Conservation (phyloP, 305 asterid genomes). For the Solanum hybrid region DNA sequence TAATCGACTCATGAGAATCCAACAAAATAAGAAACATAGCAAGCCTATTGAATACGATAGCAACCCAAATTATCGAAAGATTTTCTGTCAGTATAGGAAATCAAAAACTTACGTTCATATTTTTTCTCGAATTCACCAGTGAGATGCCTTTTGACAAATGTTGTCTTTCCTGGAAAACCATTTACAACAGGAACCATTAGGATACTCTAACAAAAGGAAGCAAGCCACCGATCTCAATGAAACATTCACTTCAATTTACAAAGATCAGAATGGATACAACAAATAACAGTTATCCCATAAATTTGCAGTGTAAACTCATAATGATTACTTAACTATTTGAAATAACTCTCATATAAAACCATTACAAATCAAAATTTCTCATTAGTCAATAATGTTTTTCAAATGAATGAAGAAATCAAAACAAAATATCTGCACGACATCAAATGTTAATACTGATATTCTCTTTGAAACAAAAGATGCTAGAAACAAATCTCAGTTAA, state of each 20-base stretch:
- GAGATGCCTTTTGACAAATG: conserved; percentile 82
- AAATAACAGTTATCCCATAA: not conserved
- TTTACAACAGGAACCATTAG: not conserved
- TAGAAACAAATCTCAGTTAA: not conserved
- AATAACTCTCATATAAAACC: not conserved
- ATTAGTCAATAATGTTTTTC: not conserved
- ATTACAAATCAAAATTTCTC: not conserved
- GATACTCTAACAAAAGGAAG: not conserved
- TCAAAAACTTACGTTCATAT: conserved; percentile 57
- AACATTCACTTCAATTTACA: not conserved
- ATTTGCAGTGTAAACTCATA: not conserved
- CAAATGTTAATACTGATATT: not conserved
- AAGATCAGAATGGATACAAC: not conserved
- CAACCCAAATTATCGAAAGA: not conserved
- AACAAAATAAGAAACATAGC: not conserved
- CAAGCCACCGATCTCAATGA: not conserved
- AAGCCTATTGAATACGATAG: not conserved
- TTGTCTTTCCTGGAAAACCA: conserved; percentile 56
- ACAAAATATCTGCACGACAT: not conserved
- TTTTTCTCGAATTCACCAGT: conserved; percentile 92
- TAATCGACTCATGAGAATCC: not conserved
- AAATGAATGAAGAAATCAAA: not conserved
- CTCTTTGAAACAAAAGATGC: not conserved
- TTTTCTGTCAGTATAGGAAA: not conserved
- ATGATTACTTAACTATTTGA: not conserved